These are phyloP conservation scores for Ramalina intermedia DNA, from an alignment of 495 filamentous ascomycete species.

Conservation along the genomic window DNA sequence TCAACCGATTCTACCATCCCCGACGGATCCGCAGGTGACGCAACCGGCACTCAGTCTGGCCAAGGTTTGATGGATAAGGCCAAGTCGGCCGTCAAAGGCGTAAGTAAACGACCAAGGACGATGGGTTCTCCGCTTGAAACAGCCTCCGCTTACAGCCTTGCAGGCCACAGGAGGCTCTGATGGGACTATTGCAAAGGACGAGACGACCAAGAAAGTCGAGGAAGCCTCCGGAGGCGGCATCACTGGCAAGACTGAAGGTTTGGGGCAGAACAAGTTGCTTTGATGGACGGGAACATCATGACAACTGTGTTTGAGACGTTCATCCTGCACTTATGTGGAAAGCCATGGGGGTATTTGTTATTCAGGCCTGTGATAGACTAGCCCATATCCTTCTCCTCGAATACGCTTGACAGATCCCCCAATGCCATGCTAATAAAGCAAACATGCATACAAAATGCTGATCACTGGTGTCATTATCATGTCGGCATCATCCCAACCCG, in stretches of 20 bases:
- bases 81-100: conserved; percentile 6
- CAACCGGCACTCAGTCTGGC: conserved; percentile 2
- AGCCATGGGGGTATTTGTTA: too few species aligned
- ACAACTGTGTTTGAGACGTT: too few species aligned
- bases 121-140: background rate
- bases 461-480: conserved; percentile 12
- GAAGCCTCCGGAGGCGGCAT: background rate
- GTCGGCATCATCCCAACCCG: conserved; percentile 29
- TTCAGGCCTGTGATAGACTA: too few species aligned
- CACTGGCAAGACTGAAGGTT: background rate
- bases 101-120: background rate
- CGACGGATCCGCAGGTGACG: conserved; percentile 1
- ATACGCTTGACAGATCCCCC: too few species aligned
- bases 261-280: conserved; percentile 3
- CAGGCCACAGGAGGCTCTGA: conserved; percentile 2
- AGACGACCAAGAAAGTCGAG: too few species aligned
- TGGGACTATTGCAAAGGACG: conserved; percentile 1
- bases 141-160: background rate
- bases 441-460: background rate
- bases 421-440: too few species aligned
- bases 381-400: too few species aligned
- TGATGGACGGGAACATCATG: background rate
- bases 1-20: conserved; percentile 9
- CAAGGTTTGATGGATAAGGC: conserved; percentile 9
- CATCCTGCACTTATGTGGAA: too few species aligned